phyloP scores from a whole-genome alignment of 495 filamentous ascomycete species.

The Durotheca rogersii region DNA sequence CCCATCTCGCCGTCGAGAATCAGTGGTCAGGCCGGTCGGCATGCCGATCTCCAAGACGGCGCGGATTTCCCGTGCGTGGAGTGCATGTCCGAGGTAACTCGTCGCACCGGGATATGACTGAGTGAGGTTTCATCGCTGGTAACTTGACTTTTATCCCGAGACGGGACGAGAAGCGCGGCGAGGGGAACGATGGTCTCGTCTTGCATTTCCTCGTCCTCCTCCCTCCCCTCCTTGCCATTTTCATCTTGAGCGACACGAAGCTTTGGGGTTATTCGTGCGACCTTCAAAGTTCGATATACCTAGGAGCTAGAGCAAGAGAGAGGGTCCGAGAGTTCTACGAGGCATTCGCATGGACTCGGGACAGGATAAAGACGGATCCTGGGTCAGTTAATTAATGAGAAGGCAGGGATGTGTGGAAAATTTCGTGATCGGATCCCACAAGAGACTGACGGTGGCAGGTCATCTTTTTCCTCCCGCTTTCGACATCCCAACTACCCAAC shows the following conservation, averaged over 20 bases:
- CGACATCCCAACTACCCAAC: no score
- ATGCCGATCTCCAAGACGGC: no score
- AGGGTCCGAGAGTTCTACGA: not conserved
- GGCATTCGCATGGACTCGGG: not conserved
- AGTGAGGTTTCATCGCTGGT: constrained; percentile 4
- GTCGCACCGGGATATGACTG: not conserved
- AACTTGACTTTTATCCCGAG: constrained; percentile 1
- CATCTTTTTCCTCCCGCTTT: no score
- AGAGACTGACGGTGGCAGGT: no score
- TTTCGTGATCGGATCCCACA: not conserved
- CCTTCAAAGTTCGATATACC: constrained; percentile 3
- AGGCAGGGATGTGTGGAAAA: not conserved
- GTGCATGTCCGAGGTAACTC: not conserved
- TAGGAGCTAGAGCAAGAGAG: no score
- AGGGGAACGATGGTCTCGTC: not conserved
- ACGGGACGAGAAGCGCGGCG: not conserved
- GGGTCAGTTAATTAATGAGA: not conserved
- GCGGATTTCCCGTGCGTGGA: constrained; percentile 10
- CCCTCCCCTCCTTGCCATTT: no score
- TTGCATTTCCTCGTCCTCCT: no score
- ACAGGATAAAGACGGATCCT: not conserved
- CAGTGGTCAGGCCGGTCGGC: no score
- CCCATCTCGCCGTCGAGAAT: no score
- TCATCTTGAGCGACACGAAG: not conserved
- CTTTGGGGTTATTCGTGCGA: not conserved